Base-by-base conservation (phyloP, 2,329 filamentous ascomycete species). In the Fusarium kyushuense region DNA sequence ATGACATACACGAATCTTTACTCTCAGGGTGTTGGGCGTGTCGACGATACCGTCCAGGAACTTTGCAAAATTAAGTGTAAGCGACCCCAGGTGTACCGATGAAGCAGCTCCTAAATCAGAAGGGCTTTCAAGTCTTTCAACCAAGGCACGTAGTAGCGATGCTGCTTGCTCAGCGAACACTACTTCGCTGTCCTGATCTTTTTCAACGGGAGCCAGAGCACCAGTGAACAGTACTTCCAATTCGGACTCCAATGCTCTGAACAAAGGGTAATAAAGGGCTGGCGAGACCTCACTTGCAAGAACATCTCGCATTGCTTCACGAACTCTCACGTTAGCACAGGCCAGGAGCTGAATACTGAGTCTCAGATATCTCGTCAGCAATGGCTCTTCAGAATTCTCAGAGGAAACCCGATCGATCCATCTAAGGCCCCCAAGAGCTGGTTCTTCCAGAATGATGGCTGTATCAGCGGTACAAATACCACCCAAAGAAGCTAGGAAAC, bases 1-100 rank as follows among this genome's bases (percentile, higher is more conserved):
- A 69, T 91, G 88, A 71, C 89, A 91, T 40, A 90, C 87, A 70
- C 89, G 89, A 72, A 91, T 90, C 74, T 90, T 91, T 43, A 91
- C 88, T 54, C 88, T 83, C 17, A 90, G 74, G 21, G 84, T 86
- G 67, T 83, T 86, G 11, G 82, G 76, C 14, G 83, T 86, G 60
- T 90, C 89, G 5, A 83, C 74, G 11, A 87, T 78, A 7, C 85
- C 84, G 65, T 90, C 87, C 40, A 91, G 76, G 65, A 90, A 91
- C 66, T 88, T 90, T 33, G 89, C 88, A 74, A 91, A 89, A 73
- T 86, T 90, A 40, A 92, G 80, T 1, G 88, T 86, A 40, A 91
- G 79, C 5, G 84, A 83, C 16, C 89, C 89, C 12, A 92, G 83
- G 65, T 91, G 87, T 30, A 91, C 83, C 3, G 87, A 87, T 13